These are phyloP conservation scores for Claviceps digitariae DNA, from an alignment of 2,329 filamentous ascomycete genomes.

Conservation along the genomic window DNA sequence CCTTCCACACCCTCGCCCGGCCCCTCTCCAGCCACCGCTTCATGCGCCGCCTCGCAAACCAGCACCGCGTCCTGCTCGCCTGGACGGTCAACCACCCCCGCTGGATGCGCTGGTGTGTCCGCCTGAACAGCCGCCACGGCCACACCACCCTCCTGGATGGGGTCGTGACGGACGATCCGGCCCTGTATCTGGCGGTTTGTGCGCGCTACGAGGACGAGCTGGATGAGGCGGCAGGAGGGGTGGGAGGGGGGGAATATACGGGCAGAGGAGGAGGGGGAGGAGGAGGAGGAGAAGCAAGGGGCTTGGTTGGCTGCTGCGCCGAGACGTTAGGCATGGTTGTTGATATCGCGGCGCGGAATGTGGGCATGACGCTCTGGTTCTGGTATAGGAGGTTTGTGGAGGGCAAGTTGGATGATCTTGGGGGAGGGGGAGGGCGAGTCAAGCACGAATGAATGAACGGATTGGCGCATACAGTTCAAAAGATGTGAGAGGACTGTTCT, in stretches of 20 bases:
- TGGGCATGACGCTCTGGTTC: slow-evolving; percentile 13
- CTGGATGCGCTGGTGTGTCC: slow-evolving; percentile 72
- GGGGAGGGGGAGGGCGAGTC: slow-evolving; percentile 11
- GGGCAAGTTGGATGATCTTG: slow-evolving; percentile 14
- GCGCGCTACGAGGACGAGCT: slow-evolving; percentile 23
- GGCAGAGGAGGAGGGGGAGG: too few relatives aligned
- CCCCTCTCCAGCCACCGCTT: slow-evolving; percentile 52
- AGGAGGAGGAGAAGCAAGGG: too few relatives aligned
- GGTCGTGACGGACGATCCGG: slow-evolving; percentile 75
- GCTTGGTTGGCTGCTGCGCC: not conserved
- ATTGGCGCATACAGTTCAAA: too few relatives aligned
- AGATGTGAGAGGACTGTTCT: too few relatives aligned
- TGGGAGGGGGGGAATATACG: too few relatives aligned
- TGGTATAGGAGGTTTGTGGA: slow-evolving; percentile 12
- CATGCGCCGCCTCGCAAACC: slow-evolving; percentile 38
- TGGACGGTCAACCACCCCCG: slow-evolving; percentile 80
- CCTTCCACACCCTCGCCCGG: slow-evolving; percentile 54
- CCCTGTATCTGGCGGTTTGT: slow-evolving; percentile 50
- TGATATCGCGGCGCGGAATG: slow-evolving; percentile 9
- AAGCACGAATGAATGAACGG: not conserved
- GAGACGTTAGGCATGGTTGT: slow-evolving; percentile 8
- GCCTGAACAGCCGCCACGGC: slow-evolving; percentile 11
- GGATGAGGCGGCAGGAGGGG: slow-evolving; percentile 10
- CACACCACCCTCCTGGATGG: slow-evolving; percentile 46
- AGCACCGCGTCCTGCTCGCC: slow-evolving; percentile 48